Percentiles rank a stretch among this genome's conserved stretches.
Evolutionary conservation across 768 basidiomycete genomes (phyloP).

Genomic region (Tylopilus sp.): DNA sequence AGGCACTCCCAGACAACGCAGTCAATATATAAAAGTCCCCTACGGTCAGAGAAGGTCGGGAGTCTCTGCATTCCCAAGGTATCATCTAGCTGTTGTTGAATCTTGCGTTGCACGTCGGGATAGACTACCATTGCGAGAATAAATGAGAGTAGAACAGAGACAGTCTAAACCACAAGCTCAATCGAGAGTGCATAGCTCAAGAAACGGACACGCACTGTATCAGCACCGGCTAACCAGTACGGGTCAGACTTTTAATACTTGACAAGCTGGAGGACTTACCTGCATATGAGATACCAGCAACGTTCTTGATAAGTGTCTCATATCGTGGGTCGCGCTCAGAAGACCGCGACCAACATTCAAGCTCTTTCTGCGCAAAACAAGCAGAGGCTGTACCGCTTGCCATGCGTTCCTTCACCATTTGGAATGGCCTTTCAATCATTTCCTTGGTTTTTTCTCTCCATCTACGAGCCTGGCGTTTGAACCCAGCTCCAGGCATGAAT

Average conservation of each 20-base stretch:
- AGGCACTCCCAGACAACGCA: constrained; percentile 33
- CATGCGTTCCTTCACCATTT: constrained; percentile 46
- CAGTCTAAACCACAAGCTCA: constrained; percentile 37
- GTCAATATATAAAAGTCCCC: constrained; percentile 42
- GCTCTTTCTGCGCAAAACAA: constrained; percentile 46
- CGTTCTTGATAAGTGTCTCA: constrained; percentile 48
- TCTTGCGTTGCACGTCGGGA: constrained; percentile 46
- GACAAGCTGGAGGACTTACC: constrained; percentile 26
- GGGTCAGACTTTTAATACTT: background rate
- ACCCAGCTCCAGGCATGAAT: constrained; percentile 47
- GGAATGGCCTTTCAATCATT: constrained; percentile 34
- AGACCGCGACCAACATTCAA: constrained; percentile 29
- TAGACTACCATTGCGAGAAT: constrained; percentile 52
- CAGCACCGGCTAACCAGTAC: constrained; percentile 21
- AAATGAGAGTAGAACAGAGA: constrained; percentile 47
- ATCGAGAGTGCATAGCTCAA: constrained; percentile 25
- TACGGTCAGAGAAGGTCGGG: constrained; percentile 39
- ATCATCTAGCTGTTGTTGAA: constrained; percentile 50
- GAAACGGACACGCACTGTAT: constrained; percentile 19
- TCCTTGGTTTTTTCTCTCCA: constrained; percentile 35
- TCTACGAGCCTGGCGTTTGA: constrained; percentile 43
- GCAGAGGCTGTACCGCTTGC: constrained; percentile 32
- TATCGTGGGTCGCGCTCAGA: constrained; percentile 27
- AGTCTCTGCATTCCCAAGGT: constrained; percentile 44
- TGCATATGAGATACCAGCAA: constrained; percentile 48